Base-by-base conservation (phyloP, 495 filamentous ascomycete genomes). In the Lindgomyces ingoldianus region DNA sequence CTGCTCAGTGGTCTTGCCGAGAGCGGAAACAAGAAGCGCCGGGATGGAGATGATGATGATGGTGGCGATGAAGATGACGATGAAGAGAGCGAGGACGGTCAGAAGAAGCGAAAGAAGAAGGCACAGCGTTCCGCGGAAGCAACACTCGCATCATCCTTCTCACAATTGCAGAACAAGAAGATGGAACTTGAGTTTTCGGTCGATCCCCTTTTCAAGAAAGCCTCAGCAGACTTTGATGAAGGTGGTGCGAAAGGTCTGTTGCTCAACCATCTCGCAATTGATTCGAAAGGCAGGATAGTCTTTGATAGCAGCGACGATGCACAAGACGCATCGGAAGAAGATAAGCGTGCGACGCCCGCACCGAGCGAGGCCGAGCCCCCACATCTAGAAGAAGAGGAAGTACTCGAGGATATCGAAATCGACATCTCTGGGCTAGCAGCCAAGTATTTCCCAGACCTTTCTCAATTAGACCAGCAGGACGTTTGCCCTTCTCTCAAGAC, bases 181-280 rank as follows among this genome's bases (percentile, higher is more conserved):
- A 91, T 98, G 65, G 94, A 99, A 66, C 84, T 98, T 30, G 94
- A 99, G 71, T 96, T 99, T 65, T 88, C 91, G 1, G 94, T 99
- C 24, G 94, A 99, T 70, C 94, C 94, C 2, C 78, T 99, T 8
- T 99, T 98, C 83, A 98, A 98, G 73, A 99, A 99, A 70, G 95
- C 92, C 0, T 93, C 93, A 2, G 94, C 94, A 22, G 94, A 99
- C 74, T 98, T 98, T 71, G 94, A 99, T 71, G 94, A 99, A 78
- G 94, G 94, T 24, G 94, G 94, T 52, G 95, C 95, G 18, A 99
- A 98, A 77, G 94, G 94, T 2, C 81, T 99, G 33, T 80, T 99
- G 21, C 80, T 99, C 18, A 99, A 99, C 74, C 92, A 98, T 75
- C 81, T 99, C 16, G 86, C 91, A 55, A 98, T 99, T 62, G 94